Conservation (phyloP, 1,284 basidiomycete species). For the Boletus smithii region DNA sequence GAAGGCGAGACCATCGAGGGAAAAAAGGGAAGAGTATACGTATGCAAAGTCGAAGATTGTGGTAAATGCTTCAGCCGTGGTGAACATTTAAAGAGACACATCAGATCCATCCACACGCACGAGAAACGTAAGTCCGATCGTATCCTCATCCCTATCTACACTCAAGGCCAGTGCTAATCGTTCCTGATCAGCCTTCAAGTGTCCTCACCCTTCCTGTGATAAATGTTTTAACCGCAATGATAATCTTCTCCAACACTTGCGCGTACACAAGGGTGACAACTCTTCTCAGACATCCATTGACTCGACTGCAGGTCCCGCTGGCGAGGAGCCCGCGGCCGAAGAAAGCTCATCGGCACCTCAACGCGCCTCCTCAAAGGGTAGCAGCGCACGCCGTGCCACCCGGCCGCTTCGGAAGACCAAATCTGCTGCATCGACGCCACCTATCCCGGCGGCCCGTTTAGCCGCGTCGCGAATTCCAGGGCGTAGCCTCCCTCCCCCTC, state of each 20-base stretch:
- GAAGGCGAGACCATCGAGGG: constrained; percentile 33
- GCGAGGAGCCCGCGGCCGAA: constrained; percentile 27
- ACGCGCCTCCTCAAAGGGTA: constrained; percentile 26
- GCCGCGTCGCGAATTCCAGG: constrained; percentile 34
- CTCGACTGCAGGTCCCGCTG: constrained; percentile 24
- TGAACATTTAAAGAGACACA: constrained; percentile 77
- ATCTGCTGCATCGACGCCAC: constrained; percentile 36
- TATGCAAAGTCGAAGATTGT: constrained; percentile 65
- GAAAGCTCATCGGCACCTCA: constrained; percentile 24
- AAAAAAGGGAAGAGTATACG: constrained; percentile 49
- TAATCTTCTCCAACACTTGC: constrained; percentile 59
- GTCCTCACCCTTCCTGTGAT: constrained; percentile 52
- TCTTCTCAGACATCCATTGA: constrained; percentile 38
- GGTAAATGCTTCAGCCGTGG: constrained; percentile 71
- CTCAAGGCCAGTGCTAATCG: constrained; percentile 20
- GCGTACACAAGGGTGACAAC: constrained; percentile 48
- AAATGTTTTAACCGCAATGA: constrained; percentile 64
- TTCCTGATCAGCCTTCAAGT: constrained; percentile 50
- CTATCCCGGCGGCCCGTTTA: constrained; percentile 34
- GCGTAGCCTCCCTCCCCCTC: constrained; percentile 28
- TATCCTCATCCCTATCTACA: constrained; percentile 10
- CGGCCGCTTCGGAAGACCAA: constrained; percentile 36
- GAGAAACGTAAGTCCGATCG: constrained; percentile 62
- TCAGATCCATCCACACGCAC: constrained; percentile 71
- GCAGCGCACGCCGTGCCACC: constrained; percentile 25